phyloP scores from a whole-genome alignment of 352 stramenopile species.

The Aphanomyces stellatus region DNA sequence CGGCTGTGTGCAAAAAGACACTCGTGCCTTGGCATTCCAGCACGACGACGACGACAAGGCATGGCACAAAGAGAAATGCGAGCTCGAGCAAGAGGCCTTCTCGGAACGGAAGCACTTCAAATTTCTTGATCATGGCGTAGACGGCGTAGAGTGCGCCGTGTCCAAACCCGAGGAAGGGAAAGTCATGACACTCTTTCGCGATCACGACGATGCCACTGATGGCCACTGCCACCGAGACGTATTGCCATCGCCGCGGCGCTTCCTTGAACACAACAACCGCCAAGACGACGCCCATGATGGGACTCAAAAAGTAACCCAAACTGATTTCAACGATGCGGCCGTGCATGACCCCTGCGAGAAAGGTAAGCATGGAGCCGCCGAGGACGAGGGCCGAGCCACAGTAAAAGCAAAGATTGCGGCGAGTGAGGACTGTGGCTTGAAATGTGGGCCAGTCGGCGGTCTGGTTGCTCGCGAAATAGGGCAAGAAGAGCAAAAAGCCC shows the following conservation, averaged over 20 bases:
- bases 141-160: neutral
- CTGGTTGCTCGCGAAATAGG: no score
- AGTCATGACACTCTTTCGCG: neutral
- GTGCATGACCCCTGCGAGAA: no score
- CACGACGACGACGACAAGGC: neutral
- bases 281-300: neutral
- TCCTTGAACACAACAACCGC: constrained; percentile 1
- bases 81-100: neutral
- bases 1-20: neutral
- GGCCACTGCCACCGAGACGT: neutral
- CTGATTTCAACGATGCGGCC: no score
- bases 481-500: neutral
- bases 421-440: no score
- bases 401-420: no score
- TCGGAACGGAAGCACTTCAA: neutral
- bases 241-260: neutral
- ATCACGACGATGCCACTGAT: neutral
- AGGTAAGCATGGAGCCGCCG: no score
- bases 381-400: no score
- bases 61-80: neutral
- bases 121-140: constrained; percentile 10
- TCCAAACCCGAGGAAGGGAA: neutral
- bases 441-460: no score
- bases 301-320: neutral
- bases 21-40: neutral